phyloP scores from a whole-genome alignment of 106 monocot species.

The Dendrobium officinale region DNA sequence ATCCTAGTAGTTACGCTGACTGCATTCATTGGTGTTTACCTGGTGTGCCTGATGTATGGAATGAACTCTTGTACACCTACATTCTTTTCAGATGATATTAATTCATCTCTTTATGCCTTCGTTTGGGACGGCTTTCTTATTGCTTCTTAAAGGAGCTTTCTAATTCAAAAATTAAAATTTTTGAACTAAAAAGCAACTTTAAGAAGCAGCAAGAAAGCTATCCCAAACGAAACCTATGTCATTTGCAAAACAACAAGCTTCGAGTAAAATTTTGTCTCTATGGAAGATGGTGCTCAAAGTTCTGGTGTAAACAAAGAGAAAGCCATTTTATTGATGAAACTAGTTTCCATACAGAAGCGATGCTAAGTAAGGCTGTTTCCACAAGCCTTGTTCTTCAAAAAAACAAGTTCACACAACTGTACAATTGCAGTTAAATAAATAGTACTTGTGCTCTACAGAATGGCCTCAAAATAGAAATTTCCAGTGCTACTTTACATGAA shows the following conservation, averaged over 20 bases:
- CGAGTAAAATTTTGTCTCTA: background rate
- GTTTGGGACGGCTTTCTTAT: no score
- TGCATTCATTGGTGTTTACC: slow-evolving; percentile 94
- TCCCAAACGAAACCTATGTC: no score
- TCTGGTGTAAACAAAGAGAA: background rate
- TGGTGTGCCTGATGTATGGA: slow-evolving; percentile 87
- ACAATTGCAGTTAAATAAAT: background rate
- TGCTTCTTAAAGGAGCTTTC: no score
- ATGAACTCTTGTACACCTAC: slow-evolving; percentile 59
- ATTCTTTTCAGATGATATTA: slow-evolving; percentile 23
- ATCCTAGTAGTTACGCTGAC: slow-evolving; percentile 66
- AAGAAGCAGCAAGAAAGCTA: no score
- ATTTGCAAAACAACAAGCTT: background rate
- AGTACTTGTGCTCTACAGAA: background rate
- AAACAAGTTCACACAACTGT: no score
- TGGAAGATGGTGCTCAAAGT: background rate
- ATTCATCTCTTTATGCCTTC: background rate
- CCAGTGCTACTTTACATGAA: background rate
- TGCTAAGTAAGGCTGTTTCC: no score
- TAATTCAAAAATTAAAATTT: no score
- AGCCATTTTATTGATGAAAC: background rate
- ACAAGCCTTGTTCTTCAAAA: no score
- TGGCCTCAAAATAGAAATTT: background rate
- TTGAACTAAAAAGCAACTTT: no score
- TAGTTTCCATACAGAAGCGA: no score